Conservation (phyloP, 2,329 filamentous ascomycete species). For the Fusarium verticillioides region DNA sequence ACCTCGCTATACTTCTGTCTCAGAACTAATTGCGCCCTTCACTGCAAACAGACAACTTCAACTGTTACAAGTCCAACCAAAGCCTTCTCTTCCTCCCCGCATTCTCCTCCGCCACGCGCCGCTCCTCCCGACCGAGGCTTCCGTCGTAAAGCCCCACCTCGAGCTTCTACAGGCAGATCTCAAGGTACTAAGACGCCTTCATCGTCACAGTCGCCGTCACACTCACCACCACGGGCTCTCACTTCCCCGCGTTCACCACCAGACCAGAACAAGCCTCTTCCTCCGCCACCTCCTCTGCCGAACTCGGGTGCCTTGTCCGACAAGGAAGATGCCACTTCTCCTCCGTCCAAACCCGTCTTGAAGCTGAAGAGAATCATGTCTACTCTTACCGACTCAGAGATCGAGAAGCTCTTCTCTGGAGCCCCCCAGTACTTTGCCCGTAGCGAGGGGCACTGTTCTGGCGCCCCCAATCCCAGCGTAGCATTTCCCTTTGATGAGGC, state of each 20-base stretch:
- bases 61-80: not conserved
- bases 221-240: slow-evolving; percentile 37
- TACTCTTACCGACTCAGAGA: slow-evolving; percentile 66
- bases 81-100: slow-evolving; percentile 34
- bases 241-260: slow-evolving; percentile 53
- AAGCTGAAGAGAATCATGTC: slow-evolving; percentile 69
- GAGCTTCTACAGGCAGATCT: slow-evolving; percentile 25
- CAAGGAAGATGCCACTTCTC: slow-evolving; percentile 37
- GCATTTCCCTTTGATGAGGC: slow-evolving; percentile 75
- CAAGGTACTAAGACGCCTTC: slow-evolving; percentile 32
- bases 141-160: slow-evolving; percentile 40
- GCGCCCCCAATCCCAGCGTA: slow-evolving; percentile 70
- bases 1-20: not conserved
- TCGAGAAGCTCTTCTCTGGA: slow-evolving; percentile 79
- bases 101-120: slow-evolving; percentile 43
- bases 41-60: slow-evolving; percentile 19
- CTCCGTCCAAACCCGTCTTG: slow-evolving; percentile 56
- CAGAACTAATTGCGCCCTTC: slow-evolving; percentile 20
- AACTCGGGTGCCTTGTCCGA: slow-evolving; percentile 52
- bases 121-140: slow-evolving; percentile 42
- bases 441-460: slow-evolving; percentile 68
- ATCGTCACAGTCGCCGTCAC: slow-evolving; percentile 42
- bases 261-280: slow-evolving; percentile 67
- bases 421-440: slow-evolving; percentile 77
- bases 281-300: slow-evolving; percentile 63